phyloP scores from a whole-genome alignment of 345 rosid genomes.

The Jatropha curcas region DNA sequence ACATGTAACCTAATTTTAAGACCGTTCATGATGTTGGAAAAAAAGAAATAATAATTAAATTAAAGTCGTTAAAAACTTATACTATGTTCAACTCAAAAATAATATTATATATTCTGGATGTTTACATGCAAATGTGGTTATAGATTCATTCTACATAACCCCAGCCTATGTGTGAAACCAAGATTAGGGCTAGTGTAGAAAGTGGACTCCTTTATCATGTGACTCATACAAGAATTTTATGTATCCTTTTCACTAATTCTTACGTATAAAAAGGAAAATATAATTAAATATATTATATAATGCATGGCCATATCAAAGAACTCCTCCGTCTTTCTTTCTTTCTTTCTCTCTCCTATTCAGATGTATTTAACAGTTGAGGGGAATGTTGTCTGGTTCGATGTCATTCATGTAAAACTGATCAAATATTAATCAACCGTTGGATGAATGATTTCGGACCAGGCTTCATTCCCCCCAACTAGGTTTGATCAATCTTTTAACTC shows the following conservation, averaged over 20 bases:
- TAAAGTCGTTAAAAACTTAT: slow-evolving; percentile 4
- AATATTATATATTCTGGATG: slow-evolving; percentile 9
- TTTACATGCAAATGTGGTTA: neutral
- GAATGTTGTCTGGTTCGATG: slow-evolving; percentile 85
- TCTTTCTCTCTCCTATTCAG: neutral
- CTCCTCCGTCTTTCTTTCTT: neutral
- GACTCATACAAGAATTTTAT: slow-evolving; percentile 21
- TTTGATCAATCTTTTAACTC: slow-evolving; percentile 9
- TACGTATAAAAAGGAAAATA: slow-evolving; percentile 34
- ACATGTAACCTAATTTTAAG: slow-evolving; percentile 2
- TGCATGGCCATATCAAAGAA: slow-evolving; percentile 35
- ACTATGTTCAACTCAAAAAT: neutral
- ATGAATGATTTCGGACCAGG: slow-evolving; percentile 90
- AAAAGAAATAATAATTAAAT: no score
- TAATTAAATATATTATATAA: slow-evolving; percentile 10
- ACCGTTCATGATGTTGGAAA: slow-evolving; percentile 13
- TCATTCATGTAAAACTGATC: slow-evolving; percentile 36
- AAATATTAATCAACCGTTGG: neutral
- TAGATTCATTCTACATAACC: neutral
- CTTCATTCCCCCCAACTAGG: slow-evolving; percentile 87
- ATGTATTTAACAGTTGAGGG: slow-evolving; percentile 52
- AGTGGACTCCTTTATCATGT: slow-evolving; percentile 47
- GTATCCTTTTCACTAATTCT: slow-evolving; percentile 7
- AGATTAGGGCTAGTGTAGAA: slow-evolving; percentile 34
- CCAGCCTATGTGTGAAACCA: slow-evolving; percentile 32